Conservation (phyloP, 1,284 basidiomycete species). For the Tranzscheliella williamsii region DNA sequence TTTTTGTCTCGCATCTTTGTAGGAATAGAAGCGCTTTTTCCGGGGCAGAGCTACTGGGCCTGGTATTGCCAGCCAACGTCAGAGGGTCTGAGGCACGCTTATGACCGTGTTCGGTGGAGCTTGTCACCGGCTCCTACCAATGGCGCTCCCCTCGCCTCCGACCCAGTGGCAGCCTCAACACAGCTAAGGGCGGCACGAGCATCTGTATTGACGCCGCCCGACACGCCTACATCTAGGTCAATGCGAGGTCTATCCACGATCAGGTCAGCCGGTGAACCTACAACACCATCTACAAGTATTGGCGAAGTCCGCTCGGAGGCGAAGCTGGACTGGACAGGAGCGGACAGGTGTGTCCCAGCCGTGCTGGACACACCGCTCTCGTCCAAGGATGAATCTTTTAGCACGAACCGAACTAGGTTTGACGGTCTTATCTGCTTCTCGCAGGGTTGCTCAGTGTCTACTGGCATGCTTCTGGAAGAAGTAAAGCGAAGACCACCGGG, state of each 20-base stretch:
- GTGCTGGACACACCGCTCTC: too few species aligned
- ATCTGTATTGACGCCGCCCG: too few species aligned
- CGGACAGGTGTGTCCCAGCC: too few species aligned
- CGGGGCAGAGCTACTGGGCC: slow-evolving; percentile 19
- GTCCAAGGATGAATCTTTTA: too few species aligned
- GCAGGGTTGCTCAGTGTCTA: slow-evolving; percentile 33
- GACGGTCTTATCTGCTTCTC: slow-evolving; percentile 41
- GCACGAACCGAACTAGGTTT: slow-evolving; percentile 6
- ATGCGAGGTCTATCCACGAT: too few species aligned
- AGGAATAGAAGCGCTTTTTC: slow-evolving; percentile 35
- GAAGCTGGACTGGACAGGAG: too few species aligned
- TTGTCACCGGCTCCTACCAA: not conserved
- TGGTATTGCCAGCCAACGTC: slow-evolving; percentile 34
- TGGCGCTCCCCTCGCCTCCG: not conserved
- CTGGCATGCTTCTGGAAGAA: slow-evolving; percentile 19
- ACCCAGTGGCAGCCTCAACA: slow-evolving; percentile 4
- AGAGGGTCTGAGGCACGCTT: slow-evolving; percentile 7
- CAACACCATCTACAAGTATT: too few species aligned
- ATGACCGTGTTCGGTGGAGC: slow-evolving; percentile 7
- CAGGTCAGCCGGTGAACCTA: too few species aligned
- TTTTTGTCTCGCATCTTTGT: not conserved
- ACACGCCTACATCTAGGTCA: too few species aligned
- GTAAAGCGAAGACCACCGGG: not conserved
- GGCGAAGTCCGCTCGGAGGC: too few species aligned
- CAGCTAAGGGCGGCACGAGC: too few species aligned